phyloP scores from a whole-genome alignment of 2,329 filamentous ascomycete species.

The Pseudogymnoascus sp. region DNA sequence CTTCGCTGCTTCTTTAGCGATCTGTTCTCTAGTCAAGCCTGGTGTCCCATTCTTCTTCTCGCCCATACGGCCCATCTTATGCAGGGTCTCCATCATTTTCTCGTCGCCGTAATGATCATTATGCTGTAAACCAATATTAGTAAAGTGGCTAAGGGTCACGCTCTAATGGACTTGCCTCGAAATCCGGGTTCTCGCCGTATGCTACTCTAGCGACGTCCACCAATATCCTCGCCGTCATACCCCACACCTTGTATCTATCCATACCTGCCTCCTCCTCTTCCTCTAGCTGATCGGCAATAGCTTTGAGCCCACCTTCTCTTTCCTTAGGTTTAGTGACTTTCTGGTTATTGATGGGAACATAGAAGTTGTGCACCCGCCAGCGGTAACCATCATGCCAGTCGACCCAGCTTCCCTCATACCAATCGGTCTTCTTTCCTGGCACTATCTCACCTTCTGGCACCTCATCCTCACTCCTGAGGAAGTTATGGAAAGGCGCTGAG shows the following conservation, averaged over 20 bases:
- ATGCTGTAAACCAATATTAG: slow-evolving; percentile 17
- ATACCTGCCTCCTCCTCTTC: slow-evolving; percentile 37
- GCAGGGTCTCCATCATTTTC: slow-evolving; percentile 50
- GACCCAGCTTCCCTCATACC: slow-evolving; percentile 82
- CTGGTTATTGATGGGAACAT: slow-evolving; percentile 70
- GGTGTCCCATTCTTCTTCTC: slow-evolving; percentile 30
- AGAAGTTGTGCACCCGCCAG: slow-evolving; percentile 91
- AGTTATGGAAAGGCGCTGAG: slow-evolving; percentile 79
- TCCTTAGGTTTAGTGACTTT: slow-evolving; percentile 52
- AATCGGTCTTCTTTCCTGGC: slow-evolving; percentile 36
- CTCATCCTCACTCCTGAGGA: slow-evolving; percentile 57
- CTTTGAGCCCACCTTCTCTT: slow-evolving; percentile 35
- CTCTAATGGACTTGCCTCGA: slow-evolving; percentile 45
- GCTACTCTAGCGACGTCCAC: slow-evolving; percentile 82
- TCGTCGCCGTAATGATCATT: slow-evolving; percentile 41
- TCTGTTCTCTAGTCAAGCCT: neutral
- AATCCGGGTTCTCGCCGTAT: slow-evolving; percentile 74
- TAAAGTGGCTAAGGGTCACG: neutral
- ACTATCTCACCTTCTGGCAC: slow-evolving; percentile 28
- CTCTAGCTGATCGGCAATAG: slow-evolving; percentile 37
- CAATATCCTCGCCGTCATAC: slow-evolving; percentile 86
- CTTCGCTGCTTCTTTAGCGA: slow-evolving; percentile 4
- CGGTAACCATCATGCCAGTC: slow-evolving; percentile 60
- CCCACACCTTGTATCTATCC: slow-evolving; percentile 75
- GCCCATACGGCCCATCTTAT: slow-evolving; percentile 47